Conservation (phyloP, 2,329 filamentous ascomycete species). For the Ceratocystis diversiconidia region DNA sequence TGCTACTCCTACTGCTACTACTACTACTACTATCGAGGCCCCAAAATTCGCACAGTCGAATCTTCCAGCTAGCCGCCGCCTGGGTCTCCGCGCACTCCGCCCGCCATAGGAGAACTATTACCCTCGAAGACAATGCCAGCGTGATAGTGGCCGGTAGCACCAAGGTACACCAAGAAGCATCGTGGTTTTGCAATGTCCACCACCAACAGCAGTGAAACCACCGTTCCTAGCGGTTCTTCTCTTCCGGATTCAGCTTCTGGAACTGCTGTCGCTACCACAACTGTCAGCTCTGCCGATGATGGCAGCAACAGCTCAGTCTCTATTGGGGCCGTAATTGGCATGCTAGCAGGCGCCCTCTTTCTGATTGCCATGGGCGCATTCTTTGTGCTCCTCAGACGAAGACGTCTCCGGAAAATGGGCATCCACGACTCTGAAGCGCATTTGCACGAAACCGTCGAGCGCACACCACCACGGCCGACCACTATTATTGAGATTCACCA, state of each 20-base stretch:
- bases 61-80: neutral
- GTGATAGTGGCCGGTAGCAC: neutral
- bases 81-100: neutral
- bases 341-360: slow-evolving; percentile 8
- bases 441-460: slow-evolving; percentile 12
- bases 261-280: neutral
- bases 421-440: slow-evolving; percentile 15
- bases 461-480: slow-evolving; percentile 5
- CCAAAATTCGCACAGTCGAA: neutral
- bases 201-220: neutral
- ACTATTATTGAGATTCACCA: slow-evolving; percentile 16
- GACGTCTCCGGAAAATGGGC: slow-evolving; percentile 13
- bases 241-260: neutral
- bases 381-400: slow-evolving; percentile 15
- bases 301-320: neutral
- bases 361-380: slow-evolving; percentile 14
- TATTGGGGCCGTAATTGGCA: slow-evolving; percentile 10
- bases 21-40: too few relatives aligned
- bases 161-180: neutral
- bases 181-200: slow-evolving; percentile 4
- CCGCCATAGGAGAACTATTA: neutral
- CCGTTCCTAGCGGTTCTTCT: neutral
- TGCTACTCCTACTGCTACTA: too few relatives aligned
- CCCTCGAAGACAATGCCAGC: neutral
- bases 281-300: neutral